A percentile compares a stretch with the other conserved stretches of the same genome.
These are phyloP conservation scores for Zopfochytrium polystomum DNA, from an alignment of 371 early-diverging fungal species.

Conservation along the genomic window DNA sequence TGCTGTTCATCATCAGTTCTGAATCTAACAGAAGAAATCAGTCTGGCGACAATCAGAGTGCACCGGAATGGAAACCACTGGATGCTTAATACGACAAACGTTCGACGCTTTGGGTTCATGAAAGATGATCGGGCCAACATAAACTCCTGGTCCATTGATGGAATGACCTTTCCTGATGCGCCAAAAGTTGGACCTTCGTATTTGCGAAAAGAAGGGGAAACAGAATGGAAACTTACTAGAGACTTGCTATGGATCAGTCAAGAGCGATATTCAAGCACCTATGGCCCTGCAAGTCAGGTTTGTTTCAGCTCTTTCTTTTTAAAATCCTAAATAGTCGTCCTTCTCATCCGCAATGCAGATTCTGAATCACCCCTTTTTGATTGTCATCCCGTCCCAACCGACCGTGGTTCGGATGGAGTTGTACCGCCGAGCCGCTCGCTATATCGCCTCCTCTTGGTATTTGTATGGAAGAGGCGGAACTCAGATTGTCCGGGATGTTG, in stretches of 20 bases:
- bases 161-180: constrained; percentile 32
- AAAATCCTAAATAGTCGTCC: not conserved
- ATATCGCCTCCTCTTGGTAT: constrained; percentile 62
- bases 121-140: constrained; percentile 35
- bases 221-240: constrained; percentile 33
- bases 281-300: constrained; percentile 61
- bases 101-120: constrained; percentile 50
- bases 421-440: constrained; percentile 48
- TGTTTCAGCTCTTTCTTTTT: not conserved
- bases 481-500: constrained; percentile 52
- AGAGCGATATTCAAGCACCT: constrained; percentile 56
- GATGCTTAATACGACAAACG: constrained; percentile 52
- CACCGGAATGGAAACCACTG: constrained; percentile 35
- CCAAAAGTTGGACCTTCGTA: constrained; percentile 45
- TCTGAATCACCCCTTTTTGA: constrained; percentile 43
- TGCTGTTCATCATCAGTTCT: not conserved
- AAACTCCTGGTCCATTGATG: constrained; percentile 44
- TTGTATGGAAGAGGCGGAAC: constrained; percentile 59
- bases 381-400: constrained; percentile 46
- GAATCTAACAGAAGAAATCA: not conserved
- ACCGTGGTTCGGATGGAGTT: constrained; percentile 5
- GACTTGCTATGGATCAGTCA: constrained; percentile 46
- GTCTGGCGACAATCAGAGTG: constrained; percentile 37
- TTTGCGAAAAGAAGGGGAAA: constrained; percentile 23
- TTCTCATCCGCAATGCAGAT: constrained; percentile 22